These are phyloP conservation scores for Penicillium sp. DNA, from an alignment of 2,329 filamentous ascomycete species.

Conservation along the genomic window DNA sequence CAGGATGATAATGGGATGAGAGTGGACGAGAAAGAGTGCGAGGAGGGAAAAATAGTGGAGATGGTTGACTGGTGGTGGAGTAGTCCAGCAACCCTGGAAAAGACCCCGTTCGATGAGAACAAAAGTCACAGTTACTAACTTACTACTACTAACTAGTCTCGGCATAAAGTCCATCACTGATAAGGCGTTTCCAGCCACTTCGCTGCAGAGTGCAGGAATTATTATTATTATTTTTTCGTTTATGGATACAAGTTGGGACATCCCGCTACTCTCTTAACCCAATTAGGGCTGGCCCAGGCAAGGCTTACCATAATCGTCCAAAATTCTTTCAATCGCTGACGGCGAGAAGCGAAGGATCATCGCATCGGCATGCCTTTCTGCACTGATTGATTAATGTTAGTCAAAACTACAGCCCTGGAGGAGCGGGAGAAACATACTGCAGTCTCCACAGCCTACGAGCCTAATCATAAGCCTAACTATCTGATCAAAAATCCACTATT, in stretches of 20 bases:
- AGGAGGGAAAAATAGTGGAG: not conserved
- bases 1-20: not conserved
- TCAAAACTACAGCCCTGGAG: not conserved
- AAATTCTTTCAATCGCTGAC: not conserved
- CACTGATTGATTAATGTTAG: not conserved
- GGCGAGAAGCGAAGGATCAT: not conserved
- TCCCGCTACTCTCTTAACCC: too few relatives aligned
- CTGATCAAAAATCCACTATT: not conserved
- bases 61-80: not conserved
- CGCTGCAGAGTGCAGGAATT: too few relatives aligned
- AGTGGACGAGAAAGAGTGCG: not conserved
- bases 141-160: too few relatives aligned
- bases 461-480: not conserved
- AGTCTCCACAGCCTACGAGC: not conserved
- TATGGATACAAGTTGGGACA: not conserved
- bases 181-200: not conserved
- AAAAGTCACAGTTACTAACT: too few relatives aligned
- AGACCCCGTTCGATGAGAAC: not conserved
- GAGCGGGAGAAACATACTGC: not conserved
- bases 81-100: not conserved
- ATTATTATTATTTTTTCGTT: not conserved
- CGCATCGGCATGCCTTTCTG: slow-evolving; percentile 15
- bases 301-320: slow-evolving; percentile 4
- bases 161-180: not conserved
- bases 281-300: not conserved